Evolutionary conservation across 805 yeast species (phyloP).

Genomic region (Metschnikowia hibisci): DNA sequence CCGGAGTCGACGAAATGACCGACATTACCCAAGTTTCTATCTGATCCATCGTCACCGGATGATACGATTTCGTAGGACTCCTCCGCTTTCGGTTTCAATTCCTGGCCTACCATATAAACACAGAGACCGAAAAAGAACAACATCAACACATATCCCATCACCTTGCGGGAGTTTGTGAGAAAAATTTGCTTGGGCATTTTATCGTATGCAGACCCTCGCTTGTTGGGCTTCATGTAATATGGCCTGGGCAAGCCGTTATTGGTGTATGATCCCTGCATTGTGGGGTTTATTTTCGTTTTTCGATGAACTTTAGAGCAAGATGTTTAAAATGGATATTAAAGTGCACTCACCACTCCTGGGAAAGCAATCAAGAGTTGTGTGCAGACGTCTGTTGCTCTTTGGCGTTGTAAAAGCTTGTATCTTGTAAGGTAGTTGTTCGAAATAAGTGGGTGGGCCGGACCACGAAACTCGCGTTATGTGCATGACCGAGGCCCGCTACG

Average conservation of each 20-base stretch:
- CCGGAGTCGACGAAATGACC: slow-evolving; percentile 26
- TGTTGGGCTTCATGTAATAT: slow-evolving; percentile 43
- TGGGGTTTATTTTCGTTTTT: not conserved
- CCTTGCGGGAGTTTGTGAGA: slow-evolving; percentile 35
- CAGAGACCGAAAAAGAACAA: slow-evolving; percentile 31
- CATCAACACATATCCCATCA: slow-evolving; percentile 37
- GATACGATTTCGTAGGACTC: slow-evolving; percentile 26
- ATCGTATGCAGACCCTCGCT: slow-evolving; percentile 34
- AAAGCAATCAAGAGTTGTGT: not conserved
- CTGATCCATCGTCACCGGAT: slow-evolving; percentile 7
- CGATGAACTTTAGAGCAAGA: no score
- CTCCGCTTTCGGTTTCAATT: slow-evolving; percentile 27
- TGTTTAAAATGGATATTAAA: no score
- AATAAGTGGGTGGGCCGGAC: not conserved
- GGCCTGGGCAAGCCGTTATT: slow-evolving; percentile 44
- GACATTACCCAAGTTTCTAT: slow-evolving; percentile 24
- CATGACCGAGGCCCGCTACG: not conserved
- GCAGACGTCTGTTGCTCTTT: not conserved
- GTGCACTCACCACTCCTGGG: no score
- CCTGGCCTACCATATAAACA: slow-evolving; percentile 36
- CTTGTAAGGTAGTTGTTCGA: not conserved
- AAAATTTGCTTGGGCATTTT: slow-evolving; percentile 30
- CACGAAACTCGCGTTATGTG: not conserved
- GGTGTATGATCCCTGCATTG: slow-evolving; percentile 44
- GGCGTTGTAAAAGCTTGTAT: no score